Conservation (phyloP, 2,329 filamentous ascomycete genomes). For the Fusarium sp. region DNA sequence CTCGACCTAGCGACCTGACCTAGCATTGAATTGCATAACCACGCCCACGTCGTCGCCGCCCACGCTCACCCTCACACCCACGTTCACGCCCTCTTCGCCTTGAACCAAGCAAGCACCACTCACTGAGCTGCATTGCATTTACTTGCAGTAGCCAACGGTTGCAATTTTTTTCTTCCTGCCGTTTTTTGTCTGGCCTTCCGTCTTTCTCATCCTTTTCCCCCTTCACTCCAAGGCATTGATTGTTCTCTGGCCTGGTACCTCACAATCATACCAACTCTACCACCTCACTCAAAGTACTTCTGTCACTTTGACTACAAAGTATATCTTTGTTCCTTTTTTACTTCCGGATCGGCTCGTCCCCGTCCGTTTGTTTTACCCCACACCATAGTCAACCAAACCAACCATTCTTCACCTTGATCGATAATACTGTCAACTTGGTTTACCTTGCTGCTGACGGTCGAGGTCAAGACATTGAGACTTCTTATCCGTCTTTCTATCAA, state of each 20-base stretch:
- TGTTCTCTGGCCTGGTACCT: conserved; percentile 30
- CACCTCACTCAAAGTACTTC: conserved; percentile 22
- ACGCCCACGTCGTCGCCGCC: conserved; percentile 31
- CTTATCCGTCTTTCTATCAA: conserved; percentile 1
- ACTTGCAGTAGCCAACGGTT: conserved; percentile 41
- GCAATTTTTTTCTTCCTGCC: conserved; percentile 40
- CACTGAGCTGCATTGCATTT: conserved; percentile 21
- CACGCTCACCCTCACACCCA: conserved; percentile 25
- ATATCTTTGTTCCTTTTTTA: conserved; percentile 14
- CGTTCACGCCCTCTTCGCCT: conserved; percentile 22
- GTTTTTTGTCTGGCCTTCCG: conserved; percentile 47
- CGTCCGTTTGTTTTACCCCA: conserved; percentile 45
- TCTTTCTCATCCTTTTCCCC: conserved; percentile 35
- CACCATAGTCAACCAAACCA: conserved; percentile 45
- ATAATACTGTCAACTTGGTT: conserved; percentile 41
- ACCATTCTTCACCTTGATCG: conserved; percentile 38
- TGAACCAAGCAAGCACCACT: conserved; percentile 40
- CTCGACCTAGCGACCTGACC: conserved; percentile 24
- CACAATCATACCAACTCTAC: conserved; percentile 27
- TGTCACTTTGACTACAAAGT: conserved; percentile 10
- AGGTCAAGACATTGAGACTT: conserved; percentile 3
- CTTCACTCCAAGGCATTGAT: conserved; percentile 22
- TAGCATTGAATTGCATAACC: conserved; percentile 35
- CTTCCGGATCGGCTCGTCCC: conserved; percentile 36
- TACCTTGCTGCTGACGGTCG: conserved; percentile 19